A percentile compares a stretch with the other conserved stretches of the same genome.
Evolutionary conservation across 2,329 filamentous ascomycete species (phyloP).

Genomic region (Mariannaea elegans): DNA sequence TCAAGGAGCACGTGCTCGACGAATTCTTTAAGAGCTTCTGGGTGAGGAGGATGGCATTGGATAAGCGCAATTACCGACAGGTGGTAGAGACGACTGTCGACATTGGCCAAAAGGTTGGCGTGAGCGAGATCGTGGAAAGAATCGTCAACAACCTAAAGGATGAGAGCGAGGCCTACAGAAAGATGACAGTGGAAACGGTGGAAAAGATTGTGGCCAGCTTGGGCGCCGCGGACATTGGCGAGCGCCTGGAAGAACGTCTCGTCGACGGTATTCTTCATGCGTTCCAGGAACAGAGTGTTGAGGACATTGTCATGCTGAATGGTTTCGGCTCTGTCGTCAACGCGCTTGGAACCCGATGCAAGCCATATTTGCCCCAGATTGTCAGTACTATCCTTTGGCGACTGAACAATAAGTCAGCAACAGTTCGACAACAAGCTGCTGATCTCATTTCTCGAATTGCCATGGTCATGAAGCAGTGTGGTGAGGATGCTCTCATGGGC

Average conservation of each 20-base stretch:
- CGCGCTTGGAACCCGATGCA: conserved; percentile 90
- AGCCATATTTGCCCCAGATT: conserved; percentile 96
- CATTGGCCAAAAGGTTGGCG: conserved; percentile 96
- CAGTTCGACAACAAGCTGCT: conserved; percentile 94
- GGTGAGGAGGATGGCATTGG: conserved; percentile 95
- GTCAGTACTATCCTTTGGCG: conserved; percentile 96
- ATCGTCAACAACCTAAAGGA: conserved; percentile 97
- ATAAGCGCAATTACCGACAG: conserved; percentile 97
- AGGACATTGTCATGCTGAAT: conserved; percentile 95
- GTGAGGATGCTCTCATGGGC: conserved; percentile 93
- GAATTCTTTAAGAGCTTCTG: conserved; percentile 99
- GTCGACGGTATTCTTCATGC: conserved; percentile 95
- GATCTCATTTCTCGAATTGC: conserved; percentile 97
- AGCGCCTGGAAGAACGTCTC: conserved; percentile 89
- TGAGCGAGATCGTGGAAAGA: conserved; percentile 91
- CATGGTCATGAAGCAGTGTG: conserved; percentile 99
- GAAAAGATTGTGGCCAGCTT: conserved; percentile 95
- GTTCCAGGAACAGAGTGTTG: conserved; percentile 97
- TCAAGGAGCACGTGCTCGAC: conserved; percentile 93
- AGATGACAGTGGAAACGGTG: conserved; percentile 98
- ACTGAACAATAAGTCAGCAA: conserved; percentile 97
- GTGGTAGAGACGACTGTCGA: conserved; percentile 99
- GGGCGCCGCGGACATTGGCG: conserved; percentile 92
- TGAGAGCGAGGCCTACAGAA: conserved; percentile 96
- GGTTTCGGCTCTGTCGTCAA: conserved; percentile 98